Percentiles rank a stretch among this genome's conserved stretches.
These are phyloP conservation scores for Ceratocystis huliohia DNA, from an alignment of 2,329 filamentous ascomycete genomes.

Conservation along the genomic window DNA sequence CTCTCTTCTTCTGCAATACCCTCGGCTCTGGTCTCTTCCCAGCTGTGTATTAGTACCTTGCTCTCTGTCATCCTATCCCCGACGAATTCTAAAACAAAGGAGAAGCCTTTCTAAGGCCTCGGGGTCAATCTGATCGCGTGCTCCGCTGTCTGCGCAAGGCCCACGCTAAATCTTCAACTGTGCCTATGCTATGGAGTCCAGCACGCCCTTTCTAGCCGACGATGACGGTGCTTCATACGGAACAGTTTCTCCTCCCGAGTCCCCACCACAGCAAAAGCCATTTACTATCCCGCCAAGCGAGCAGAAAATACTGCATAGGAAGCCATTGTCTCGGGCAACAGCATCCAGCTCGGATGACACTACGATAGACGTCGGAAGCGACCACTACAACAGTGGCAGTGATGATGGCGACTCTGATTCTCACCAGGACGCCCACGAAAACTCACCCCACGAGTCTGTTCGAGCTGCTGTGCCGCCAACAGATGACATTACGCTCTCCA, in stretches of 20 bases:
- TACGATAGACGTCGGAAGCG: conserved; percentile 14
- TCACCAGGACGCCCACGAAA: conserved; percentile 41
- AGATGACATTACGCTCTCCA: conserved; percentile 65
- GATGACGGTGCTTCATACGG: conserved; percentile 18
- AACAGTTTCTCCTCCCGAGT: conserved; percentile 17
- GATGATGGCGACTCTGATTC: conserved; percentile 31
- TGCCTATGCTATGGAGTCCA: conserved; percentile 12
- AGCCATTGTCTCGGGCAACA: not conserved
- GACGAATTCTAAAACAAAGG: not conserved
- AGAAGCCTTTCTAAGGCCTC: not conserved
- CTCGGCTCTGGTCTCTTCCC: not conserved
- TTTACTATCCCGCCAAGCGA: conserved; percentile 2
- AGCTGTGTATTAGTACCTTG: not conserved
- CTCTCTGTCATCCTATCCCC: conserved; percentile 7
- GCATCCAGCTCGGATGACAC: conserved; percentile 6
- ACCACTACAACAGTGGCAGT: conserved; percentile 25
- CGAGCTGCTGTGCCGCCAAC: conserved; percentile 65
- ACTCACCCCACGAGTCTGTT: conserved; percentile 67
- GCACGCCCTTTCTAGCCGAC: conserved; percentile 15
- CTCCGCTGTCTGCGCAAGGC: not conserved
- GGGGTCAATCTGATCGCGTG: not conserved
- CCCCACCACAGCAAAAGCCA: conserved; percentile 13
- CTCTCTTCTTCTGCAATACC: conserved; percentile 6
- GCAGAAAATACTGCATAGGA: not conserved
- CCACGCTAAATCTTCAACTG: not conserved